Conservation (phyloP, 169 alveolate species). For the Plasmodium cynomolgi region DNA sequence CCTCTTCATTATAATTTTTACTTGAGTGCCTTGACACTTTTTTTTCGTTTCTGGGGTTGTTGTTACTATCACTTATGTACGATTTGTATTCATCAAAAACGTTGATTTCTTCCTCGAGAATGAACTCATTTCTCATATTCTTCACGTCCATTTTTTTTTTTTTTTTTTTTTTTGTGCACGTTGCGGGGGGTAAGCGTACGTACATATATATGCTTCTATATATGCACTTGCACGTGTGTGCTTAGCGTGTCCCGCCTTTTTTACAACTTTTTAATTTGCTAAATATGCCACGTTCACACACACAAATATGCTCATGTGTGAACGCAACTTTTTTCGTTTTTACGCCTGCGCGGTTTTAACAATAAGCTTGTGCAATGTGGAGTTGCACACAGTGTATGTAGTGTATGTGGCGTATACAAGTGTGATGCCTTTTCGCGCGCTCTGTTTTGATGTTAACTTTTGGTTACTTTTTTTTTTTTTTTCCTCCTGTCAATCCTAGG, state of each 20-base stretch:
- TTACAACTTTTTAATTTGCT: background rate
- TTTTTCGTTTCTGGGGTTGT: background rate
- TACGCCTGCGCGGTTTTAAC: background rate
- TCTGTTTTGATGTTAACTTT: background rate
- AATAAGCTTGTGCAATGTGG: background rate
- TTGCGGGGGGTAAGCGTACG: background rate
- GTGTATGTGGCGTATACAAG: background rate
- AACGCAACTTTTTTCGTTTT: background rate
- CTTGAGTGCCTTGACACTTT: background rate
- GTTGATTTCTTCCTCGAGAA: constrained; percentile 65
- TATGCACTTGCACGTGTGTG: background rate
- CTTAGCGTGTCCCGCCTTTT: background rate
- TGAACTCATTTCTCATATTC: constrained; percentile 55
- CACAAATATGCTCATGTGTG: background rate
- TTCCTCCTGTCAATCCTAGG: background rate
- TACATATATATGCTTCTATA: background rate
- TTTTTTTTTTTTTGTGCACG: background rate
- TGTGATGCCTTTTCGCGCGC: background rate
- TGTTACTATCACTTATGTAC: constrained; percentile 53
- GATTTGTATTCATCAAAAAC: constrained; percentile 71
- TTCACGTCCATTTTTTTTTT: constrained; percentile 40
- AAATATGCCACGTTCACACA: background rate
- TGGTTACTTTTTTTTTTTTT: background rate
- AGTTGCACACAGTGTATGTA: background rate
- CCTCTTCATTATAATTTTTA: constrained; percentile 40